A percentile compares a stretch with the other conserved stretches of the same genome.
Evolutionary conservation across 768 basidiomycete genomes (phyloP).

Genomic region (Xerocomellus amylosporus): DNA sequence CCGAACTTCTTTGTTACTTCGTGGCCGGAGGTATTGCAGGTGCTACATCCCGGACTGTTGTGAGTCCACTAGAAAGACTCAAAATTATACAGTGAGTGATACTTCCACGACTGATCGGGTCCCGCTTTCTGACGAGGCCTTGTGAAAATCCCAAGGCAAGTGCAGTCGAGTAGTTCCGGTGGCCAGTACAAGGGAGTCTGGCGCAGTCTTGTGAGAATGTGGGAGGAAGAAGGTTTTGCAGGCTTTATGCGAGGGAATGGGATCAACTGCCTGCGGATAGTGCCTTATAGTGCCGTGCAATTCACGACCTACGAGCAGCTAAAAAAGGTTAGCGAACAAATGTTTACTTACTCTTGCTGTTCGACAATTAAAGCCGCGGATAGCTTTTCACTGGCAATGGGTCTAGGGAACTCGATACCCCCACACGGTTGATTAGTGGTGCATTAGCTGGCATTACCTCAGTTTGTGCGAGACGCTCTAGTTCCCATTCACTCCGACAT

Average conservation of each 20-base stretch:
- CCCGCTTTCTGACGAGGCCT: conserved; percentile 1
- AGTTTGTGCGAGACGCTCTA: conserved; percentile 63
- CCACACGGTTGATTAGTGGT: conserved; percentile 79
- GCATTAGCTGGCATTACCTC: conserved; percentile 93
- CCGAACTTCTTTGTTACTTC: conserved; percentile 44
- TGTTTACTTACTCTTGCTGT: not conserved
- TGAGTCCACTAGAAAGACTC: conserved; percentile 85
- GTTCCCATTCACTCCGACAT: conserved; percentile 6
- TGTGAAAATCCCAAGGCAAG: conserved; percentile 58
- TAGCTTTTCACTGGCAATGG: conserved; percentile 73
- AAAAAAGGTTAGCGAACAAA: conserved; percentile 60
- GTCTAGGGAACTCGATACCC: conserved; percentile 79
- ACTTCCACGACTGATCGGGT: not conserved
- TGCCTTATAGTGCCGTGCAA: conserved; percentile 89
- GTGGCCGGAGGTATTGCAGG: conserved; percentile 55
- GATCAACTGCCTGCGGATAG: conserved; percentile 88
- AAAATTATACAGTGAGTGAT: conserved; percentile 91
- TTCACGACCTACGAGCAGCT: conserved; percentile 89
- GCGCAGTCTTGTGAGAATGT: conserved; percentile 79
- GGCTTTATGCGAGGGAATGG: conserved; percentile 95
- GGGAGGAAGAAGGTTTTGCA: conserved; percentile 88
- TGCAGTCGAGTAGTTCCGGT: conserved; percentile 67
- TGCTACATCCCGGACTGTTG: conserved; percentile 83
- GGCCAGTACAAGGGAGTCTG: conserved; percentile 82
- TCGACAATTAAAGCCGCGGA: conserved; percentile 28